Base-by-base conservation (phyloP, 495 filamentous ascomycete genomes). In the Chaetomidium leptoderma region DNA sequence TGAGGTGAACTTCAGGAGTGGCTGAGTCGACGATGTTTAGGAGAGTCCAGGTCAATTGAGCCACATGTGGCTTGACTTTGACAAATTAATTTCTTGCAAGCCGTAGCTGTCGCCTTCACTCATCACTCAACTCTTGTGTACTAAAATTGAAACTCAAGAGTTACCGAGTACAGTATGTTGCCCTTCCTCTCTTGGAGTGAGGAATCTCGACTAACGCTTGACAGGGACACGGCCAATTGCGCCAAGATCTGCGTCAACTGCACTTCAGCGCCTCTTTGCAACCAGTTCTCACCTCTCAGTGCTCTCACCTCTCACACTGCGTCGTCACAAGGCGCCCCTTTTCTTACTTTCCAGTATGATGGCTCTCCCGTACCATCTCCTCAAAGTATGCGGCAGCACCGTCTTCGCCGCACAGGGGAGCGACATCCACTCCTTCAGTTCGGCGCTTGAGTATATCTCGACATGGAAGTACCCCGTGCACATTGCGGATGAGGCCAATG, bases 351-450 rank as follows among this genome's bases (percentile, higher is more conserved):
- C 53, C n/a, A n/a, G n/a, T n/a, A 60, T 0, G 14, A 73, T 74
- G 72, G 55, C 51, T 13, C 32, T 70, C 36, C 75, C 77, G 32
- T 79, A 75, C 39, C 73, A 77, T 32, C 64, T 74, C n/a, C 59
- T 78, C 45, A 66, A 70, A 32, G 71, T 64, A 7, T 63, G 60
- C 49, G 72, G 75, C 52, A 57, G 63, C 50, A 37, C 72, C 17
- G 48, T 79, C 8, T 67, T 78, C 48, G 77, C 77, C 30, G 76
- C 76, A 1, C 69, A 67, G 35, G 74, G 69, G 14, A 67, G 70
- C 33, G 60, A 63, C 53, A 76, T 79, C 3, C 66, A 77, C 61
- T 69, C 68, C 3, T 74, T 76, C 63, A 71, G 59, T 58, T 55
- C 68, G 10, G 53, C 66, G 36, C 63, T 75, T 7, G 58, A 66